Evolutionary conservation across 805 yeast genomes (phyloP).

Genomic region (Osmozyma mogii): DNA sequence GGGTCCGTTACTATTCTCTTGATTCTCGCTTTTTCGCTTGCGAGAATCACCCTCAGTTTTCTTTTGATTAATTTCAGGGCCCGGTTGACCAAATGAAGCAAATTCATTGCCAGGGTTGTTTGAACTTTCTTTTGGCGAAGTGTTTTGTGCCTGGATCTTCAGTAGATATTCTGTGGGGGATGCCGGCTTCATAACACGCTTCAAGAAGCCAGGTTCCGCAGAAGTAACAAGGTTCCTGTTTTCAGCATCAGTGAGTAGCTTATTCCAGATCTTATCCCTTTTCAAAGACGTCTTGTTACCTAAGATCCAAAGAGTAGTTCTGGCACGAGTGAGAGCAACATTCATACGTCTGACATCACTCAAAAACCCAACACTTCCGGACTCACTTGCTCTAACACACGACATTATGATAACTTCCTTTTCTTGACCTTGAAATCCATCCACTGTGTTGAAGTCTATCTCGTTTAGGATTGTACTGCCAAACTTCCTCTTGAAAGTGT

Average conservation of each 20-base stretch:
- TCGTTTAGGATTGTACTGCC: conserved; percentile 58
- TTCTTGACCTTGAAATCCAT: conserved; percentile 98
- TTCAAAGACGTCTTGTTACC: conserved; percentile 68
- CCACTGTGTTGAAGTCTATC: conserved; percentile 89
- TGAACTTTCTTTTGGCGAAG: too few relatives aligned
- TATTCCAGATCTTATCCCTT: conserved; percentile 65
- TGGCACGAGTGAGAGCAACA: conserved; percentile 92
- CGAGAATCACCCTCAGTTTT: too few relatives aligned
- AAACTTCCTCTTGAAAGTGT: conserved; percentile 46
- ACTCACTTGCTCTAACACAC: conserved; percentile 82
- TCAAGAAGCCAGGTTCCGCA: conserved; percentile 32
- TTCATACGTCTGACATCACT: conserved; percentile 93
- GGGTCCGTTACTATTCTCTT: too few relatives aligned
- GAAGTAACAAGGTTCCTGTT: conserved; percentile 29
- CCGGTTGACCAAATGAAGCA: too few relatives aligned
- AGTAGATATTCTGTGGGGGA: too few relatives aligned
- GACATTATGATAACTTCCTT: conserved; percentile 90
- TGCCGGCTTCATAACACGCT: conserved; percentile 2
- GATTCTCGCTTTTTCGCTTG: too few relatives aligned
- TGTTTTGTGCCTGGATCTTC: too few relatives aligned
- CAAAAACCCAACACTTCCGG: conserved; percentile 73
- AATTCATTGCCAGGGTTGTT: too few relatives aligned
- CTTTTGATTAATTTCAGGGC: too few relatives aligned
- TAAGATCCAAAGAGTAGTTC: conserved; percentile 84
- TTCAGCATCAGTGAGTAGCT: conserved; percentile 59